Conservation (phyloP, 345 rosid genomes). For the Gossypium sturtianum region DNA sequence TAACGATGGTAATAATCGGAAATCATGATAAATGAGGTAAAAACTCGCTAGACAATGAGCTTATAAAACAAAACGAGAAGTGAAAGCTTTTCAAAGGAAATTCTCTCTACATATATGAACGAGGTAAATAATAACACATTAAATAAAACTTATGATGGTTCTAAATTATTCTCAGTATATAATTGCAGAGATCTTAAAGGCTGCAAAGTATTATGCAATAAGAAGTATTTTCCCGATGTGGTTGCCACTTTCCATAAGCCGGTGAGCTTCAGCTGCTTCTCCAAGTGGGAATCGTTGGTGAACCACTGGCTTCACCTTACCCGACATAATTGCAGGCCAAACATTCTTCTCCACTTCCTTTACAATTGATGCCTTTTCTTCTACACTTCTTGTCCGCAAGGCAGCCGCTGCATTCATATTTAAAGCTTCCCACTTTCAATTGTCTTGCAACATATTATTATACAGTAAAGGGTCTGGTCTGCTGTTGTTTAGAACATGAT, state of each 20-base stretch:
- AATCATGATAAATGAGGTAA: too few species aligned
- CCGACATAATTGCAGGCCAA: constrained; percentile 70
- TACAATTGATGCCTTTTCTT: constrained; percentile 64
- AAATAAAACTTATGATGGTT: not conserved
- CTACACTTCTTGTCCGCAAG: constrained; percentile 54
- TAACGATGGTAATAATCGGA: too few species aligned
- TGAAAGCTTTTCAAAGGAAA: too few species aligned
- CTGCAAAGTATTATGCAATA: constrained; percentile 28
- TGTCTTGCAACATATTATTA: not conserved
- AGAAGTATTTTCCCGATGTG: constrained; percentile 83
- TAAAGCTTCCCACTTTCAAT: not conserved
- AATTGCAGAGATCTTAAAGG: not conserved
- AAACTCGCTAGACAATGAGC: too few species aligned
- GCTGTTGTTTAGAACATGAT: not conserved
- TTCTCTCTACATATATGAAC: not conserved
- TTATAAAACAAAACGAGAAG: too few species aligned
- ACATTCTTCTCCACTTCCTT: constrained; percentile 73
- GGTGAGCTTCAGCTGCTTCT: constrained; percentile 67
- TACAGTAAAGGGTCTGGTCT: not conserved
- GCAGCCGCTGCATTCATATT: constrained; percentile 52
- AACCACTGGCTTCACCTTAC: constrained; percentile 69
- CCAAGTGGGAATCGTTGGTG: constrained; percentile 42
- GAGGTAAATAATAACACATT: not conserved
- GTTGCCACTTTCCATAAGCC: constrained; percentile 64
- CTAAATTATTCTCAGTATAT: not conserved